These are phyloP conservation scores for Ophiosphaerella korrae DNA, from an alignment of 2,329 filamentous ascomycete genomes.

Conservation along the genomic window DNA sequence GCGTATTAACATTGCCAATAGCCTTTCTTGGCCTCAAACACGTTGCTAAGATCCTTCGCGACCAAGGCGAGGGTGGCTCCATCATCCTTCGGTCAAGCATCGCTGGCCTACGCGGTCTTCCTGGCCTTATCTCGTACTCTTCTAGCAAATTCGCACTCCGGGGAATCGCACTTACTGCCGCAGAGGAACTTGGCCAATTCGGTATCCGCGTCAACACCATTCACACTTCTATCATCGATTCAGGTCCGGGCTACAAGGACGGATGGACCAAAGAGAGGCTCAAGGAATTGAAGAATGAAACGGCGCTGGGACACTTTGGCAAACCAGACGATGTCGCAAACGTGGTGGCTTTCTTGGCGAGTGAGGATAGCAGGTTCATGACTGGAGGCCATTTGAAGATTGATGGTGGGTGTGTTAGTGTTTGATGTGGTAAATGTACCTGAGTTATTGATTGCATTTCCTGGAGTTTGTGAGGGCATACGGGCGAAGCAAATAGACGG, in stretches of 20 bases:
- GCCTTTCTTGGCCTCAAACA: slow-evolving; percentile 49
- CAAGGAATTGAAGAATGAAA: slow-evolving; percentile 37
- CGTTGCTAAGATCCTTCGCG: slow-evolving; percentile 40
- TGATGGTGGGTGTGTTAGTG: slow-evolving; percentile 39
- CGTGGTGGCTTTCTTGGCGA: slow-evolving; percentile 47
- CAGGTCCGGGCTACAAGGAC: slow-evolving; percentile 40
- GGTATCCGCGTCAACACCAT: slow-evolving; percentile 50
- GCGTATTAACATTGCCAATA: slow-evolving; percentile 6
- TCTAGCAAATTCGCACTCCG: slow-evolving; percentile 47
- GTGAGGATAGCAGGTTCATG: slow-evolving; percentile 48
- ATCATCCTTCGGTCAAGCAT: slow-evolving; percentile 49
- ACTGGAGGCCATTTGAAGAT: slow-evolving; percentile 45
- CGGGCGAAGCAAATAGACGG: slow-evolving; percentile 3
- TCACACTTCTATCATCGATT: slow-evolving; percentile 47
- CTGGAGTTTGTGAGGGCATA: slow-evolving; percentile 50
- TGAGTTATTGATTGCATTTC: slow-evolving; percentile 12
- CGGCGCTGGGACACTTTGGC: slow-evolving; percentile 46
- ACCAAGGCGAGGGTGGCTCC: slow-evolving; percentile 41
- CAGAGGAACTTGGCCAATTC: slow-evolving; percentile 45
- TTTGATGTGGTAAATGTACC: slow-evolving; percentile 15
- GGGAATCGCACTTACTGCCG: slow-evolving; percentile 47
- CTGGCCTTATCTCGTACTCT: slow-evolving; percentile 45
- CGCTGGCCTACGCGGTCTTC: slow-evolving; percentile 46
- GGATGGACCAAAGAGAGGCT: slow-evolving; percentile 44
- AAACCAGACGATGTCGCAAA: slow-evolving; percentile 47